Evolutionary conservation across 441 rosid genomes (phyloP), one percentile per base, ranked within the genome.

Genomic region (Populus trichocarpa): DNA sequence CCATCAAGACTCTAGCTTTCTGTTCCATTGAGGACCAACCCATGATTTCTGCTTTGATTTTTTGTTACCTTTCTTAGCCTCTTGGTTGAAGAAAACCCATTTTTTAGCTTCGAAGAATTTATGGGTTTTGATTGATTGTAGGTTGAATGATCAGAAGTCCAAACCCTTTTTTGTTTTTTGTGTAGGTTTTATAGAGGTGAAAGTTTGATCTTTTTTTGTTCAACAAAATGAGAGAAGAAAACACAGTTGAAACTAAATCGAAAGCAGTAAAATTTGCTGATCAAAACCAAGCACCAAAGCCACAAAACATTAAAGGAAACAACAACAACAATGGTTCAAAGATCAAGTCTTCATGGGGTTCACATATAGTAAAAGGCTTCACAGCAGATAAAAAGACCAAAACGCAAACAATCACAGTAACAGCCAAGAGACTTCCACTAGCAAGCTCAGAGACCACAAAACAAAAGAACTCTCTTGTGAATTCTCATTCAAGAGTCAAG

Each of bases 291-390:
- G 33, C 84, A 26, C 90, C 92, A 8, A 90, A 83, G 81, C 50
- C 85, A 30, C 85, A 76, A 8, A 81, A 74, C 53, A 28, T 69
- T 1, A 89, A 82, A 63, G 42, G 22, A 40, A 80, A 71, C 53
- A 33, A 71, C 75, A 71, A 73, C 75, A 72, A 69, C 26, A 78
- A 81, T 66, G 79, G 81, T 23, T 84, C 88, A 8, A 91, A 80
- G 74, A 78, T 79, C 7, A 81, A 85, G 77, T 89, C 96, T 57
- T 88, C 93, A 18, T 91, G 93, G 94, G 94, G 96, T 72, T 89
- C 95, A 22, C 75, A 89, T 74, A 84, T 91, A 5, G 91, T 90
- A n/a, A 91, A 89, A 78, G 91, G 91, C 25, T 87, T 91, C 77
- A 83, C 91, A 0, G 88, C 87, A 8, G 96, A 91, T 22, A 91